Evolutionary conservation across 345 rosid species (phyloP).

Genomic region (Dovyalis caffra): DNA sequence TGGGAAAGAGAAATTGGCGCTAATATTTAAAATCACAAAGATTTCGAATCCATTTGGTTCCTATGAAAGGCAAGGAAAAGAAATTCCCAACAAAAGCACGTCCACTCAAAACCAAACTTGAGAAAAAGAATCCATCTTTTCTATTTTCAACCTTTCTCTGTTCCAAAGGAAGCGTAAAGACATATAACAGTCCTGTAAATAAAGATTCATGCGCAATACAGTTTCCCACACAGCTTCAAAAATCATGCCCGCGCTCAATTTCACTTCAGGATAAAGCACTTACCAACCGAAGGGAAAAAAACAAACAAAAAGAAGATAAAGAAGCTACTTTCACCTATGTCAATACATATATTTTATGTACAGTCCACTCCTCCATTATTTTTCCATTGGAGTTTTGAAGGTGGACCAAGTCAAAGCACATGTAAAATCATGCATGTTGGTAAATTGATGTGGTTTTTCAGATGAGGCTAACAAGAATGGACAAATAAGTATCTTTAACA

Average conservation of each 20-base stretch:
- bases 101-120: slow-evolving; percentile 21
- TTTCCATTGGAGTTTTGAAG: not conserved
- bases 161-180: slow-evolving; percentile 45
- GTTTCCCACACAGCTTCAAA: slow-evolving; percentile 7
- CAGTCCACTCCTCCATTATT: not conserved
- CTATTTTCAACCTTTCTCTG: slow-evolving; percentile 21
- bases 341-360: not conserved
- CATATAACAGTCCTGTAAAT: not conserved
- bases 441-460: not conserved
- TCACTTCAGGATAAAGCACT: slow-evolving; percentile 1
- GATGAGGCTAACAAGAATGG: not conserved
- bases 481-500: not conserved
- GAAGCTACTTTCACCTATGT: not conserved
- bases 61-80: not conserved
- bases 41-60: slow-evolving; percentile 17
- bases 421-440: not conserved
- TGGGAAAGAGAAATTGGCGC: not conserved
- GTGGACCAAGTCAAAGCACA: not conserved
- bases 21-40: slow-evolving; percentile 12
- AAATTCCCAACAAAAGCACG: slow-evolving; percentile 25
- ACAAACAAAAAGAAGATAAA: too few relatives aligned
- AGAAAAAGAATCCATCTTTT: slow-evolving; percentile 23
- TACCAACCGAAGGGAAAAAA: not conserved
- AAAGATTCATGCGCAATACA: slow-evolving; percentile 16
- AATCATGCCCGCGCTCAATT: not conserved